phyloP scores from a whole-genome alignment of 1,284 basidiomycete genomes.

The Omphalotus olearius region DNA sequence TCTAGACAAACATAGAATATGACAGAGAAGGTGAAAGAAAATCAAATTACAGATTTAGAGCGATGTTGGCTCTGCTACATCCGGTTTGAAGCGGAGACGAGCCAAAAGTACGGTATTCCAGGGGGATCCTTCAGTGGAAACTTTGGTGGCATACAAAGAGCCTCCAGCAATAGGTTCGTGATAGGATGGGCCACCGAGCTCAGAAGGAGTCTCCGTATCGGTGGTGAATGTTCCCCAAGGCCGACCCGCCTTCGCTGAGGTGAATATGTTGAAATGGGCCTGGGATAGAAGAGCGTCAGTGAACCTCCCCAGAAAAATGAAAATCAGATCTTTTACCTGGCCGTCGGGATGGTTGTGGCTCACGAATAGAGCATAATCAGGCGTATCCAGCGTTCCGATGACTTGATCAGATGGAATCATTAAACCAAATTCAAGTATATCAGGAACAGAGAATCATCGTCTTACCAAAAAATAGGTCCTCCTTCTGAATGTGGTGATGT shows the following conservation, averaged over 20 bases:
- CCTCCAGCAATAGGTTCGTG: slow-evolving; percentile 35
- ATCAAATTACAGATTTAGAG: slow-evolving; percentile 24
- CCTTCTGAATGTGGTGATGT: slow-evolving; percentile 54
- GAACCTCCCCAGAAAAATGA: neutral
- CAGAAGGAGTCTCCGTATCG: slow-evolving; percentile 38
- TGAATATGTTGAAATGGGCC: slow-evolving; percentile 66
- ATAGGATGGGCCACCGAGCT: slow-evolving; percentile 33
- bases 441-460: slow-evolving; percentile 7
- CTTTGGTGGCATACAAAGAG: slow-evolving; percentile 43
- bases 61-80: slow-evolving; percentile 49
- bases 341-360: slow-evolving; percentile 66
- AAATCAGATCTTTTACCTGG: slow-evolving; percentile 35
- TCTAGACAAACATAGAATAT: neutral
- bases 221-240: slow-evolving; percentile 69
- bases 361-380: slow-evolving; percentile 66
- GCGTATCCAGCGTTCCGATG: slow-evolving; percentile 62
- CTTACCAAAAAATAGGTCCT: slow-evolving; percentile 69
- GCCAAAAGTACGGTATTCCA: slow-evolving; percentile 49
- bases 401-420: slow-evolving; percentile 35
- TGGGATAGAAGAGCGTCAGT: slow-evolving; percentile 19
- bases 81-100: slow-evolving; percentile 52
- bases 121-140: slow-evolving; percentile 37
- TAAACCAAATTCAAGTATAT: slow-evolving; percentile 1
- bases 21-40: neutral
- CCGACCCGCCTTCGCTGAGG: slow-evolving; percentile 41